Conservation (phyloP, 1,284 basidiomycete species). For the Ceratobasidium sp. region DNA sequence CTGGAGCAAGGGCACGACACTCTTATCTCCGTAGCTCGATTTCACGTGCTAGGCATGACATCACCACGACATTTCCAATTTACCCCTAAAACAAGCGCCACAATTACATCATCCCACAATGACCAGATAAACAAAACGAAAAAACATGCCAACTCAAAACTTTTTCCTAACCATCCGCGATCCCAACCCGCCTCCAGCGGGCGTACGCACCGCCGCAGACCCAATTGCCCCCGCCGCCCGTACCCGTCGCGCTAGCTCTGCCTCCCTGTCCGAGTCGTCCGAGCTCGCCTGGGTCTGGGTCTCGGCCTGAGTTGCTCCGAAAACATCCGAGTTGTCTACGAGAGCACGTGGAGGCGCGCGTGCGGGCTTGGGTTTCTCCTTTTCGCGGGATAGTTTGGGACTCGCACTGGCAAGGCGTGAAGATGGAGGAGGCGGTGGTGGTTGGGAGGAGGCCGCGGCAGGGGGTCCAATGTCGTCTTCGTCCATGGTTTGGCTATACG, state of each 20-base stretch:
- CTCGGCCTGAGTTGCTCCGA: constrained; percentile 10
- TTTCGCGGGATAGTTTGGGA: constrained; percentile 18
- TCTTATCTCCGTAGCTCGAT: constrained; percentile 16
- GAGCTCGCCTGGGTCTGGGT: constrained; percentile 42
- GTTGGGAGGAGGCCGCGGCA: constrained; percentile 1
- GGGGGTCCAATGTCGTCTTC: constrained; percentile 28
- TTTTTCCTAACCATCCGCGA: constrained; percentile 35
- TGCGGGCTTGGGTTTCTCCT: background rate
- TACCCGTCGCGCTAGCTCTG: constrained; percentile 33
- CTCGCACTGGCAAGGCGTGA: background rate
- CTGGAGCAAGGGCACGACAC: constrained; percentile 17
- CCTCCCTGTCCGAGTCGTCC: constrained; percentile 41
- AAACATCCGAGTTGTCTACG: constrained; percentile 27
- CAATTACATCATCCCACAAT: background rate
- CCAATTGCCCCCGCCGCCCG: constrained; percentile 41
- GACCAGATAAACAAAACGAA: background rate
- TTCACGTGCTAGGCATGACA: constrained; percentile 11
- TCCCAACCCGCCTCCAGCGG: constrained; percentile 37
- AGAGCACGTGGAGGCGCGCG: background rate
- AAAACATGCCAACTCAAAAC: constrained; percentile 29
- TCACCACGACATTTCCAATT: background rate
- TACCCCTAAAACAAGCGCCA: constrained; percentile 12
- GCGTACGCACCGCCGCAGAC: constrained; percentile 39
- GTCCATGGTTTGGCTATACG: constrained; percentile 33
- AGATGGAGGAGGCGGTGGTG: constrained; percentile 14